Evolutionary conservation across 2,329 filamentous ascomycete genomes (phyloP), one percentile per base, ranked within the genome.

Genomic region (Monilinia vaccinii-corymbosi): DNA sequence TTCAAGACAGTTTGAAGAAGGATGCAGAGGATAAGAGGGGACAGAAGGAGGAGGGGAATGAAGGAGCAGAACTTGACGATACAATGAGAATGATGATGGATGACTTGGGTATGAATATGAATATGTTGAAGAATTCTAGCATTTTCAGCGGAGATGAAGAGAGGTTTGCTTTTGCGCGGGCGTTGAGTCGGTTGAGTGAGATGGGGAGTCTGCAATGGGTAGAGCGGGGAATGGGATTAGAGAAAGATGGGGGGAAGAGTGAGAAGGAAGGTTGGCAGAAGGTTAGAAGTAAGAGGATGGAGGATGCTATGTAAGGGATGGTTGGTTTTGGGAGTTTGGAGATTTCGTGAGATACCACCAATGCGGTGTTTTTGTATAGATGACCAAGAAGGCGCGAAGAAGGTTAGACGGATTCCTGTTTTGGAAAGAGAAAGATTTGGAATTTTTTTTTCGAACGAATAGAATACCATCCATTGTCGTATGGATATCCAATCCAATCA

Each of bases 161-260:
- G 75, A 83, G 91, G 0, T 99, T 99, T 76, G 94, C 94, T 0
- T 99, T 99, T 77, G 91, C 91, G 28, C 79, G 94, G 58, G 94
- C 94, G 1, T 73, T 97, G 67, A 92, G 87, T 58, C 79, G 94
- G 60, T 75, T 99, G 63, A 87, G 80, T 58, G 91, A 97, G 75
- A 99, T 99, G 94, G 90, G 91, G 23, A 94, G 90, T 72, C 84
- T 85, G 73, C 88, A 97, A 72, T 99, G 94, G 94, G 89, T 97
- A 3, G 93, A 97, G 75, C 76, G 91, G 16, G 92, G 84, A 1
- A 83, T 72, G 69, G 78, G 77, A 1, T 72, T 78, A 65, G 73
- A 74, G 69, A 72, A 71, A 36, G 67, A 72, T 49, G 73, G 77
- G 25, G 76, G 75, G 0, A 72, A 76, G 62, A 70, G 73, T 40